Percentiles rank a stretch among this genome's conserved stretches.
These are phyloP conservation scores for Rhizopus microsporus DNA, from an alignment of 371 early-diverging fungal species.

Conservation along the genomic window DNA sequence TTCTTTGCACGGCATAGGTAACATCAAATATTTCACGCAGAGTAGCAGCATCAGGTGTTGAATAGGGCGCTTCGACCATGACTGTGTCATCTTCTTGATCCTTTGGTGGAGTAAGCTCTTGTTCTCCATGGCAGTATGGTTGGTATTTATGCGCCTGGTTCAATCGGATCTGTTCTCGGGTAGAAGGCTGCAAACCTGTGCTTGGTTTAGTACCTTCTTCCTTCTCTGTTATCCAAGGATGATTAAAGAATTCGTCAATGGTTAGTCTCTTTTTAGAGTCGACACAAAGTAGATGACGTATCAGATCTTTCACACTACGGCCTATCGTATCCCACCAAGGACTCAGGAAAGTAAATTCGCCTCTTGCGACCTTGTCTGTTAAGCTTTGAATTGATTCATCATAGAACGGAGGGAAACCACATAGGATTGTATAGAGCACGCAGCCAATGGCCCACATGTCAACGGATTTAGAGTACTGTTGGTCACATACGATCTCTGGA, in stretches of 20 bases:
- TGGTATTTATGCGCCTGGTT: not conserved
- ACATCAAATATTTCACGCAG: conserved; percentile 64
- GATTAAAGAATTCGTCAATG: conserved; percentile 68
- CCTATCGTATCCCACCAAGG: conserved; percentile 93
- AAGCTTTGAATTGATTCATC: conserved; percentile 76
- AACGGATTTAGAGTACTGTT: conserved; percentile 80
- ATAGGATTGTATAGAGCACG: conserved; percentile 86
- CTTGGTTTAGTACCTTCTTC: not conserved
- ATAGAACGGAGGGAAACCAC: conserved; percentile 92
- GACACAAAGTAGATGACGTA: conserved; percentile 79
- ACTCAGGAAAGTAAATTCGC: conserved; percentile 74
- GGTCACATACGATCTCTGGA: conserved; percentile 86
- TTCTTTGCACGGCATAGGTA: conserved; percentile 61
- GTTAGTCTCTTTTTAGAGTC: conserved; percentile 82
- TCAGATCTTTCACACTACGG: conserved; percentile 73
- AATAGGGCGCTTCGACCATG: conserved; percentile 13
- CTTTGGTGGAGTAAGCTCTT: conserved; percentile 10
- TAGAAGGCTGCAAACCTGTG: not conserved
- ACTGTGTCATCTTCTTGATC: conserved; percentile 13
- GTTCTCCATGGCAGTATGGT: not conserved
- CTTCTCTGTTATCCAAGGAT: conserved; percentile 18
- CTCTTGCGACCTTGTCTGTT: conserved; percentile 77
- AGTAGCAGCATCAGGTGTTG: conserved; percentile 53
- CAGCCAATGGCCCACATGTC: conserved; percentile 96
- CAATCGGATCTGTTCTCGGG: not conserved